phyloP scores from a whole-genome alignment of 1,284 basidiomycete genomes.

The Irpex sp. region DNA sequence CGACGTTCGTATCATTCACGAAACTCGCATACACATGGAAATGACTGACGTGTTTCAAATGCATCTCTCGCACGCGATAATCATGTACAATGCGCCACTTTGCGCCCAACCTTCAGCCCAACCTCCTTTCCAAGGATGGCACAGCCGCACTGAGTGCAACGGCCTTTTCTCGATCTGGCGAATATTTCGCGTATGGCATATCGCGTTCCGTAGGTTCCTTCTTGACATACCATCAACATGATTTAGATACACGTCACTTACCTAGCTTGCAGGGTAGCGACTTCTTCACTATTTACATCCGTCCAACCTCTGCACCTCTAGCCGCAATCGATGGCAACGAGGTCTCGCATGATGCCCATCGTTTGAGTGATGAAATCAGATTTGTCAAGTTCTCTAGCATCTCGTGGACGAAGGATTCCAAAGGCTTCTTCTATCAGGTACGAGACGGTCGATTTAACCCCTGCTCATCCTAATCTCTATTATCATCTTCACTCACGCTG shows the following conservation, averaged over 20 bases:
- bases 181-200: conserved; percentile 74
- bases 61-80: not conserved
- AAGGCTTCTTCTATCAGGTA: conserved; percentile 83
- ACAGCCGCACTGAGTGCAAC: conserved; percentile 59
- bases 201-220: conserved; percentile 55
- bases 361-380: conserved; percentile 63
- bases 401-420: conserved; percentile 72
- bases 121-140: conserved; percentile 71
- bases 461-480: not conserved
- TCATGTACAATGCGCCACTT: not conserved
- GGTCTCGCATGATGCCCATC: conserved; percentile 43
- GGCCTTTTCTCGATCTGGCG: conserved; percentile 64
- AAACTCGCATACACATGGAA: not conserved
- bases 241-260: conserved; percentile 15
- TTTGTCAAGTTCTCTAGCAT: conserved; percentile 76
- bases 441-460: conserved; percentile 8
- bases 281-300: conserved; percentile 66
- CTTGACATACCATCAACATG: not conserved
- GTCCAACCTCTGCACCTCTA: conserved; percentile 59
- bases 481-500: not conserved
- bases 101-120: conserved; percentile 41
- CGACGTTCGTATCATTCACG: conserved; percentile 44
- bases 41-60: not conserved
- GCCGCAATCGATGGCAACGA: conserved; percentile 35
- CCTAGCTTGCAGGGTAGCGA: conserved; percentile 60